Percentiles rank a stretch among this genome's conserved stretches.
Conservation (phyloP, 2,329 filamentous ascomycete genomes). For the Intubia oerlemansii region DNA sequence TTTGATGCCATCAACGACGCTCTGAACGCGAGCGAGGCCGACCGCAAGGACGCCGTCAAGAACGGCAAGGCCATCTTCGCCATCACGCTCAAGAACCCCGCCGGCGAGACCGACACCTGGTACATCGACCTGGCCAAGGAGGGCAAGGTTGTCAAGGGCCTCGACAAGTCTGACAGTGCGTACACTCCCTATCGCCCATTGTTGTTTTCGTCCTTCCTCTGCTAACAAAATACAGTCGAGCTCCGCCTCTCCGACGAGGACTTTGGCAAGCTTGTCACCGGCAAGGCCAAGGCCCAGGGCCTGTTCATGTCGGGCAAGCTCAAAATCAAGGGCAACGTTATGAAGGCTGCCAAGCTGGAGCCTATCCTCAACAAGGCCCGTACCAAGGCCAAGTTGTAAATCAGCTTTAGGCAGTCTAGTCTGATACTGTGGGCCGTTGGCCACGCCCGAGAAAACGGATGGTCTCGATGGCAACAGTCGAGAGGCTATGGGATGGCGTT, state of each 20-base stretch:
- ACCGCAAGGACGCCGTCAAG: constrained; percentile 70
- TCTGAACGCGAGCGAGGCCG: constrained; percentile 45
- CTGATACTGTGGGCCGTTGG: not conserved
- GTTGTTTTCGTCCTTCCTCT: too few relatives aligned
- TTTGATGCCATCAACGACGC: constrained; percentile 72
- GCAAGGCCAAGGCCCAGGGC: constrained; percentile 84
- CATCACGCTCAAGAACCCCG: constrained; percentile 78
- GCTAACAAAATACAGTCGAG: constrained; percentile 38
- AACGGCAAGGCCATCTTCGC: constrained; percentile 72
- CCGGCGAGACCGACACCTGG: constrained; percentile 68
- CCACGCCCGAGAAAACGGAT: not conserved
- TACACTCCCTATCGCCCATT: not conserved
- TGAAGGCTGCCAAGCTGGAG: constrained; percentile 97
- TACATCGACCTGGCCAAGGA: constrained; percentile 88
- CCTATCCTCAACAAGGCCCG: constrained; percentile 68
- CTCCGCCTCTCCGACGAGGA: constrained; percentile 66
- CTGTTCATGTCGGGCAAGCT: constrained; percentile 97
- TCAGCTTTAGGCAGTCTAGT: too few relatives aligned
- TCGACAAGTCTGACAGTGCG: constrained; percentile 64
- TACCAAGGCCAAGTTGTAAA: constrained; percentile 56
- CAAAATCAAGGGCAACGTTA: constrained; percentile 94
- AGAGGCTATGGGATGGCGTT: too few relatives aligned
- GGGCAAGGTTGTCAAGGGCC: constrained; percentile 60
- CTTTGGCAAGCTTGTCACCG: constrained; percentile 62
- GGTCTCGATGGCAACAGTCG: too few relatives aligned